These are phyloP conservation scores for Fusarium equiseti DNA, from an alignment of 2,329 filamentous ascomycete species.

Conservation along the genomic window DNA sequence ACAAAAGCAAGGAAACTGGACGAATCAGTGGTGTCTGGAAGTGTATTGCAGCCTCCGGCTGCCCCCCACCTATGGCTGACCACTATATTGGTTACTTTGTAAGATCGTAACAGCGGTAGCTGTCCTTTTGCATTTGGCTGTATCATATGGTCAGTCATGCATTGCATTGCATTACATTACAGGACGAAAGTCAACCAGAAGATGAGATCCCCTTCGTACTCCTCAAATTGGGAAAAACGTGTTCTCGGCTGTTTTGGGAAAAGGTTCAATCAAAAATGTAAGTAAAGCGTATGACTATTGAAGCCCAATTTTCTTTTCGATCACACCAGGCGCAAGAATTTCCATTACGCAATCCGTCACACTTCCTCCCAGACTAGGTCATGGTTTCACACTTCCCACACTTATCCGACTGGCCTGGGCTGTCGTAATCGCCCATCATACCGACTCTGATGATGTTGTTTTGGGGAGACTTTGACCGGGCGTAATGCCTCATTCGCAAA, in stretches of 20 bases:
- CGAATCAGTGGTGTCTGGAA: too few relatives aligned
- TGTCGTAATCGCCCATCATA: background rate
- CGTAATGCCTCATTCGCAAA: background rate
- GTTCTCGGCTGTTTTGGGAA: too few relatives aligned
- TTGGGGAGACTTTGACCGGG: background rate
- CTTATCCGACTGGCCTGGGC: background rate
- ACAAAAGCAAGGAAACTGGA: background rate
- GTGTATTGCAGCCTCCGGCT: too few relatives aligned
- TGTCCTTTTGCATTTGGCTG: background rate
- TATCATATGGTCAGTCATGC: background rate
- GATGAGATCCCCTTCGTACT: background rate
- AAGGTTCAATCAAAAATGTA: too few relatives aligned
- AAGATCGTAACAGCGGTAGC: background rate
- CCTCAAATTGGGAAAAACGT: background rate
- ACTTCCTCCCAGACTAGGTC: slow-evolving; percentile 8
- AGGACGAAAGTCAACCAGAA: background rate
- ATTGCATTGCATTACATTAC: background rate
- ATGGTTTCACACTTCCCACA: too few relatives aligned
- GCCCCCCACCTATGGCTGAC: background rate
- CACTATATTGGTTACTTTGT: background rate
- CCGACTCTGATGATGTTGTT: background rate
- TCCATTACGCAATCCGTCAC: background rate
- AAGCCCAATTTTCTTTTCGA: too few relatives aligned
- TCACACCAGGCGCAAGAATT: background rate
- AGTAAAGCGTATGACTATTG: too few relatives aligned